Base-by-base conservation (phyloP, 1,284 basidiomycete species). In the Malassezia equina region DNA sequence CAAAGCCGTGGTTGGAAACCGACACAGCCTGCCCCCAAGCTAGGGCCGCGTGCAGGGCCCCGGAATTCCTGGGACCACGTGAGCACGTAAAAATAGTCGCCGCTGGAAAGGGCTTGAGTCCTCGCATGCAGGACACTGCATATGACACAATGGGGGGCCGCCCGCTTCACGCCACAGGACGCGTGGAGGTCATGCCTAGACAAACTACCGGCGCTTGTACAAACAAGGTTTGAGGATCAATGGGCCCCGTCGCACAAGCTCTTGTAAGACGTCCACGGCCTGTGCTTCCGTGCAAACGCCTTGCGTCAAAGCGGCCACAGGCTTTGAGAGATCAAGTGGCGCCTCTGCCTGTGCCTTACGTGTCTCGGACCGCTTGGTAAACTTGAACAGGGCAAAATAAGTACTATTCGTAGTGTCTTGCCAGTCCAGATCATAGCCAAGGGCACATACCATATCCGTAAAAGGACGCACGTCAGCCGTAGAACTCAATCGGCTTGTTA, bases 171-270 rank as follows among this genome's bases (percentile, higher is more conserved):
- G 36, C 36, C 19, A 19, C 19, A 15, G 4, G 13, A 11, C 24
- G n/a, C 23, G 25, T 28, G 9, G 8, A n/a, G 42, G 13, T 41
- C 7, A 7, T 9, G 7, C 24, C 7, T 27, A 27, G 76, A 33
- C 19, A 24, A 55, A 80, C 76, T 51, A 96, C 69, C 93, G 81
- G 68, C 88, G 82, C 77, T 98, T 99, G 76, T 99, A 99, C 75
- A 96, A 86, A 76, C 94, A 99, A 28, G 90, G 86, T 74, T 90
- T 89, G 56, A 99, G 79, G 34, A 82, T 72, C 9, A 84, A 75
- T 61, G 79, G 75, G 15, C 86, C 84, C 64, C 80, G 80, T 19
- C 78, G 75, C 52, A 83, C 66, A 24, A 90, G 60, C 31, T 51
- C 47, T 23, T 56, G 49, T 44, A 78, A 79, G n/a, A 76, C 73